Base-by-base conservation (phyloP, 2,329 filamentous ascomycete genomes). In the Chrysosphaeria jannelii region DNA sequence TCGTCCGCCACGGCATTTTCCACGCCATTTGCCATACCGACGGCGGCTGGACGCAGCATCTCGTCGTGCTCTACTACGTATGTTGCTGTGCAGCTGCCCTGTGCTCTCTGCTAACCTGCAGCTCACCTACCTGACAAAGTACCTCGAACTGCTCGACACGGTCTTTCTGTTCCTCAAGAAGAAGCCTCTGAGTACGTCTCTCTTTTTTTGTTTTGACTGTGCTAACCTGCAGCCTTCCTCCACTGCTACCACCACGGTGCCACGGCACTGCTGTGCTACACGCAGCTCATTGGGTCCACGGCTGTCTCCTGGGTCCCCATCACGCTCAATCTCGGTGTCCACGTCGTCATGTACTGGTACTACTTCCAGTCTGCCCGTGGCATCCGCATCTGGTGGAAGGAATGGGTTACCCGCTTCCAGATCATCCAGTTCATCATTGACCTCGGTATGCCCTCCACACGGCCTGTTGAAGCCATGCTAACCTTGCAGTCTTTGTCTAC, bases 301-400 rank as follows among this genome's bases (percentile, higher is more conserved):
- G 61, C 81, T 20, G 81, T 93, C 27, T 89, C 79, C 29, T 93
- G 81, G 81, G 75, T 90, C 26, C 67, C 70, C 31, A 93, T 93
- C 43, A 69, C 64, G 25, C 63, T 93, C 37, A 93, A 93, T 59
- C 51, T 93, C 40, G 64, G 63, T 32, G 81, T 93, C 26, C 81
- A 93, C 51, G 81, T 93, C 28, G 72, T 91, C 43, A 93, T 93
- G 81, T 93, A 93, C 68, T 91, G 79, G 79, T 93, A 93, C 66
- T 93, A 93, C 63, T 93, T 93, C 68, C 81, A 93, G 59, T 81
- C 75, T 41, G 79, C 81, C 26, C 78, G 81, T 36, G 85, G 85
- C 35, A 64, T 93, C 46, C 69, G 68, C 39, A 85, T 91, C 50
- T 91, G 79, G 79, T 93, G 81, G 81, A 93, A 93, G 70, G 76